These are phyloP conservation scores for Byssochlamys sp. DNA, from an alignment of 2,329 filamentous ascomycete species.

Conservation along the genomic window DNA sequence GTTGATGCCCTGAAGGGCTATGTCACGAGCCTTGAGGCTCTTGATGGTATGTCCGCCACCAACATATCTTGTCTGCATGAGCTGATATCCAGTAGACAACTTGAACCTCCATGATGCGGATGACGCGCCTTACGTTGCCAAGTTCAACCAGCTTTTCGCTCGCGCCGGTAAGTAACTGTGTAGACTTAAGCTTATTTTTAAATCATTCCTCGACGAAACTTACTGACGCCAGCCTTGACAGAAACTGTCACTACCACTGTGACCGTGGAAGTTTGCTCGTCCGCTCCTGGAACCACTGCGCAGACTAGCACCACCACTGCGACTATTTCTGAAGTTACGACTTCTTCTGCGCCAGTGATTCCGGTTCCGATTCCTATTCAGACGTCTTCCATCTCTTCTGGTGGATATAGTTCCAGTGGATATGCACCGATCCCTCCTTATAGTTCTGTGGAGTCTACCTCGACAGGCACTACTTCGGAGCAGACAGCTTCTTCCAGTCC, in stretches of 20 bases:
- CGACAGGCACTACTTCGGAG: not conserved
- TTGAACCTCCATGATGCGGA: not conserved
- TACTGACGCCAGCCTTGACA: not conserved
- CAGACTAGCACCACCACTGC: not conserved
- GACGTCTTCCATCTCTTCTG: not conserved
- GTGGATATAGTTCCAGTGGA: not conserved
- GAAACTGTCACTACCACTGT: not conserved
- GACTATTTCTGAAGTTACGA: not conserved
- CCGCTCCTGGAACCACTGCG: not conserved
- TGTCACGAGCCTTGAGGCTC: not conserved
- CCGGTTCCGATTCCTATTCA: not conserved
- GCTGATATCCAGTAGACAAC: not conserved
- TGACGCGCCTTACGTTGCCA: not conserved
- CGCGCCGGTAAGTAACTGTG: not conserved
- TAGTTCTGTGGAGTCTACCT: not conserved
- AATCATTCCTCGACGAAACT: not conserved
- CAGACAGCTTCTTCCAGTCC: not conserved
- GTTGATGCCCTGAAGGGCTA: not conserved
- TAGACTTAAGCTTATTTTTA: not conserved
- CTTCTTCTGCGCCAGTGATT: not conserved
- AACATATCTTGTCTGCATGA: not conserved
- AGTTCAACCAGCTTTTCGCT: not conserved
- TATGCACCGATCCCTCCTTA: not conserved
- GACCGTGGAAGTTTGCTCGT: not conserved
- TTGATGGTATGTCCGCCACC: not conserved